These are phyloP conservation scores for Ambrosia artemisiifolia DNA, from an alignment of 129 eudicot genomes.

Conservation along the genomic window DNA sequence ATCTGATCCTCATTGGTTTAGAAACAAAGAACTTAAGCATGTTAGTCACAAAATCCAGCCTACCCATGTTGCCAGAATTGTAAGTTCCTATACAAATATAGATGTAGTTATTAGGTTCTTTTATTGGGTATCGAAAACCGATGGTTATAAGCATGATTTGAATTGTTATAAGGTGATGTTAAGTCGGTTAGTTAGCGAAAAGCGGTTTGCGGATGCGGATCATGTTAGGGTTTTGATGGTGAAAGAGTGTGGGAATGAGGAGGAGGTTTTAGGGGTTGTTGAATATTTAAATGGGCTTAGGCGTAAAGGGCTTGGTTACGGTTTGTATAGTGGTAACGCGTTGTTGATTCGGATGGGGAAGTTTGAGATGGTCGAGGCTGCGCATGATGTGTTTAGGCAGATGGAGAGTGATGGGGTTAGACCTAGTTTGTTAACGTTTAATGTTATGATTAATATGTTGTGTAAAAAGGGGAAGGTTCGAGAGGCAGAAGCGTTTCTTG, in stretches of 20 bases:
- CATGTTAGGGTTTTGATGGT: slow-evolving; percentile 68
- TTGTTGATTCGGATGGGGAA: slow-evolving; percentile 75
- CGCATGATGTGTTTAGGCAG: slow-evolving; percentile 40
- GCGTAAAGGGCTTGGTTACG: slow-evolving; percentile 41
- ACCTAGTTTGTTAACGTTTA: slow-evolving; percentile 70
- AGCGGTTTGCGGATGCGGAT: slow-evolving; percentile 42
- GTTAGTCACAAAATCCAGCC: slow-evolving; percentile 45
- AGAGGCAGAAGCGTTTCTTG: slow-evolving; percentile 54
- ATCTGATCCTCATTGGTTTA: slow-evolving; percentile 43
- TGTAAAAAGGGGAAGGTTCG: slow-evolving; percentile 77
- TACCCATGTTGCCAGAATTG: slow-evolving; percentile 52
- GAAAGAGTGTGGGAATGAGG: slow-evolving; percentile 53
- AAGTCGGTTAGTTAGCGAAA: slow-evolving; percentile 54
- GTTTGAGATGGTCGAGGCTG: slow-evolving; percentile 66
- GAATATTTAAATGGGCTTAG: slow-evolving; percentile 48
- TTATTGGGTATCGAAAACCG: slow-evolving; percentile 58
- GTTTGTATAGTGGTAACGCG: slow-evolving; percentile 62
- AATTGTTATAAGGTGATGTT: slow-evolving; percentile 56
- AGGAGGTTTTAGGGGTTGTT: slow-evolving; percentile 48
- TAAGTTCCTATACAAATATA: slow-evolving; percentile 30
- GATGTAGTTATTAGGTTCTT: slow-evolving; percentile 55
- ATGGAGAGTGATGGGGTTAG: slow-evolving; percentile 46
- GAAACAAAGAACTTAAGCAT: slow-evolving; percentile 46
- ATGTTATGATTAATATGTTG: slow-evolving; percentile 71
- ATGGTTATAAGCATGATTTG: slow-evolving; percentile 61